Evolutionary conservation across 2,329 filamentous ascomycete species (phyloP).

Genomic region (Penicillium sp.): DNA sequence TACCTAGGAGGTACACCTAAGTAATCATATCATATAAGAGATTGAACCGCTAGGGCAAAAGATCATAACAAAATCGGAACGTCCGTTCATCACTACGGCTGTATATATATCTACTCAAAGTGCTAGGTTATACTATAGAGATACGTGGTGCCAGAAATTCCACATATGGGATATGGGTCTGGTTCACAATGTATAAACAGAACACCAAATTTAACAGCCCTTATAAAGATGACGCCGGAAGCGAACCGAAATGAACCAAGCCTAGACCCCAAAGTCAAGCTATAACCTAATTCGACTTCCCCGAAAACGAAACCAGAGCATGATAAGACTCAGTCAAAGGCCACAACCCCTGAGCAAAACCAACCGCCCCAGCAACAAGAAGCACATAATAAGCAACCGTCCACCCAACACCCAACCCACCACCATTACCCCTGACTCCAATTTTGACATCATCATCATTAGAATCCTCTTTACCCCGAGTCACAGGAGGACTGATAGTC

Average conservation of each 20-base stretch:
- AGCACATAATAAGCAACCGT: slow-evolving; percentile 77
- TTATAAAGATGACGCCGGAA: neutral
- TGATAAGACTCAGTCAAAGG: slow-evolving; percentile 61
- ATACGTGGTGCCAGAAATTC: neutral
- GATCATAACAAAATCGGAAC: too few relatives aligned
- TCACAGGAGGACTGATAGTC: slow-evolving; percentile 36
- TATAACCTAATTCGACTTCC: neutral
- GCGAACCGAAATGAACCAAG: neutral
- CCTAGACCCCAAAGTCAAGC: neutral
- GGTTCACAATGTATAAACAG: neutral
- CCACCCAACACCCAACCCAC: slow-evolving; percentile 56
- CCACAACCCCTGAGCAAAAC: slow-evolving; percentile 72
- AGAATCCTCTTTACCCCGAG: slow-evolving; percentile 44
- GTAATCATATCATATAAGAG: too few relatives aligned
- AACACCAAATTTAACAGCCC: neutral
- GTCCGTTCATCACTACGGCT: too few relatives aligned
- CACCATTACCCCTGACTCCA: slow-evolving; percentile 28
- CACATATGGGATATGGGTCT: too few relatives aligned
- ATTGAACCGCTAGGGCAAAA: too few relatives aligned
- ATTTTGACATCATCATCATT: slow-evolving; percentile 25
- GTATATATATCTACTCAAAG: neutral
- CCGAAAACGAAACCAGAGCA: slow-evolving; percentile 38
- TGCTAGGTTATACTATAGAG: neutral
- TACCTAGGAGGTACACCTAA: too few relatives aligned
- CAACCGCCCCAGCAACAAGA: slow-evolving; percentile 67